Evolutionary conservation across 2,329 filamentous ascomycete species (phyloP), one percentile per base, ranked within the genome.

Genomic region (Talaromyces sp.): DNA sequence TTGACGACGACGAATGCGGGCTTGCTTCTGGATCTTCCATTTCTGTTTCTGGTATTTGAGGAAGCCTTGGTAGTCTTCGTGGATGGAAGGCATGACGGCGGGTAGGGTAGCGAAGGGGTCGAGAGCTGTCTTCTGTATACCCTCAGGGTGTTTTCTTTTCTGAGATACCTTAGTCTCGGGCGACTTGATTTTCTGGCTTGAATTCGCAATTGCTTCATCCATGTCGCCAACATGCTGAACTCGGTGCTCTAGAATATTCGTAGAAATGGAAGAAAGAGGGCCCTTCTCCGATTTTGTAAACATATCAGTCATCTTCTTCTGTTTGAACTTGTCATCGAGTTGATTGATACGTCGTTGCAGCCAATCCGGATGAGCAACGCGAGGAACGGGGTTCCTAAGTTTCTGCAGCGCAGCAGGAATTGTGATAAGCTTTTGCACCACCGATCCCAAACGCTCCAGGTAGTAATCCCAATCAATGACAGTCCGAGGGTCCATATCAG

Each of bases 381-480:
- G 83, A 13, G 94, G 95, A 1, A 97, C 93, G 0, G 94, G 94
- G 66, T 99, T 99, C 49, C 87, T 84, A 50, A 99, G 83, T 74
- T 96, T 97, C 70, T 99, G 94, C 46, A 99, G 80, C 3, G 95
- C 94, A 14, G 94, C 95, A 2, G 94, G 94, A 61, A 99, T 99
- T 1, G 95, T 99, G 69, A 99, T 96, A 50, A 99, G 84, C 72
- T 99, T 99, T 75, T 99, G 94, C 47, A 99, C 95, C 50, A 99
- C 94, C 0, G 93, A 97, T 0, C 92, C 93, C 17, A 99, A 80
- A 76, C 94, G 91, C 67, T 99, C 95, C 2, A 92, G 81, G 70
- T 99, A 99, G 74, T 99, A 99, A 61, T 91, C 84, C 94, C 94
- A 99, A 71, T 99, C 94, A 47, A 99, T 86, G 11, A 99, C 82